Percentiles rank a stretch among this genome's conserved stretches.
These are phyloP conservation scores for Volutella citrinella DNA, from an alignment of 2,329 filamentous ascomycete genomes.

Conservation along the genomic window DNA sequence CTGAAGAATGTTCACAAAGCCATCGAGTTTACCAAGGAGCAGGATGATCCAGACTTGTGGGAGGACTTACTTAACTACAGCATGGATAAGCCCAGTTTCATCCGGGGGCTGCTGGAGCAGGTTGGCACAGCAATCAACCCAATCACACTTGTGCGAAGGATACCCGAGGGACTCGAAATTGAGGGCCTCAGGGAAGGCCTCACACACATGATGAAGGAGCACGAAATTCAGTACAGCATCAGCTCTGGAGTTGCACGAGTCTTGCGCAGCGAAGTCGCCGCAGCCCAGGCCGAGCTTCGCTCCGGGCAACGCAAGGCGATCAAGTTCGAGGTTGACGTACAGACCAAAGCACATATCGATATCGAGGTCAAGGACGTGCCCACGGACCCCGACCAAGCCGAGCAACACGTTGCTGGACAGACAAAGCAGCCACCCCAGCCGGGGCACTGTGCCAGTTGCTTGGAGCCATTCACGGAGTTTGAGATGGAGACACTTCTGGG, in stretches of 20 bases:
- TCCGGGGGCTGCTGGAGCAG: slow-evolving; percentile 85
- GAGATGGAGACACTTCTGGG: slow-evolving; percentile 73
- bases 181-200: slow-evolving; percentile 86
- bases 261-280: slow-evolving; percentile 79
- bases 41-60: slow-evolving; percentile 91
- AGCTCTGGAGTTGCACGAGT: slow-evolving; percentile 86
- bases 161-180: slow-evolving; percentile 90
- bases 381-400: slow-evolving; percentile 22
- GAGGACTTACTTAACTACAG: slow-evolving; percentile 91
- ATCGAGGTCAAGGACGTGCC: slow-evolving; percentile 39
- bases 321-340: slow-evolving; percentile 73
- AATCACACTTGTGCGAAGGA: slow-evolving; percentile 82
- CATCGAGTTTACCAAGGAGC: slow-evolving; percentile 90
- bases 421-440: slow-evolving; percentile 37
- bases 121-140: slow-evolving; percentile 93
- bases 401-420: slow-evolving; percentile 18
- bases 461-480: slow-evolving; percentile 53
- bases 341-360: slow-evolving; percentile 41
- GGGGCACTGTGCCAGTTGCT: slow-evolving; percentile 59
- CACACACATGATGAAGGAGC: slow-evolving; percentile 87
- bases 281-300: slow-evolving; percentile 77
- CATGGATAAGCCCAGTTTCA: slow-evolving; percentile 97
- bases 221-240: slow-evolving; percentile 93
- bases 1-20: slow-evolving; percentile 87
- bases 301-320: slow-evolving; percentile 80